Conservation (phyloP, 371 early-diverging fungal species). For the Homolaphlyctis polyrhiza region DNA sequence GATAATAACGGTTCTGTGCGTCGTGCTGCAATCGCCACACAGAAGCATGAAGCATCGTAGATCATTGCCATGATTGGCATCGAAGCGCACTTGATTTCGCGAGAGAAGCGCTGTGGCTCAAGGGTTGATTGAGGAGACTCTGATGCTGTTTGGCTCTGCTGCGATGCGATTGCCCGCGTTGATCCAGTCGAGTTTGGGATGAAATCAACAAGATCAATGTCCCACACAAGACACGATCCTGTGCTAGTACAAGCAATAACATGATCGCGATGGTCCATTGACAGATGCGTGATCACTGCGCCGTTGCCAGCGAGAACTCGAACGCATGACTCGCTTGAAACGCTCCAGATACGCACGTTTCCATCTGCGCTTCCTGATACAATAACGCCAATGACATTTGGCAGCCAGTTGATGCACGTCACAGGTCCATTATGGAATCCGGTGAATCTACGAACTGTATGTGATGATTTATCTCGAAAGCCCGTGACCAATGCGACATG, state of each 20-base stretch:
- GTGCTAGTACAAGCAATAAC: conserved; percentile 18
- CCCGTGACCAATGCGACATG: conserved; percentile 20
- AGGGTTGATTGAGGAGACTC: too few species aligned
- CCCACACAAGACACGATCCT: conserved; percentile 23
- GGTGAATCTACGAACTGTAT: conserved; percentile 6
- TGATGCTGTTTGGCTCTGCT: too few species aligned
- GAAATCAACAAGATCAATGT: conserved; percentile 12
- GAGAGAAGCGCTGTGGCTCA: too few species aligned
- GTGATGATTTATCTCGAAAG: conserved; percentile 8
- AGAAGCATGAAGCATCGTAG: not conserved
- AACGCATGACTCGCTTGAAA: conserved; percentile 7
- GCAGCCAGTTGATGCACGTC: conserved; percentile 18
- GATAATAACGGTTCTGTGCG: not conserved
- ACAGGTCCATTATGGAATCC: conserved; percentile 26
- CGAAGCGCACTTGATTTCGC: not conserved
- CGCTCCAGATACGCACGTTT: conserved; percentile 26
- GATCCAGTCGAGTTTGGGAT: not conserved
- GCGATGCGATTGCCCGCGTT: too few species aligned
- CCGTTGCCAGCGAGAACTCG: conserved; percentile 5
- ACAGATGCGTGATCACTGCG: conserved; percentile 4
- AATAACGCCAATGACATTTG: conserved; percentile 9
- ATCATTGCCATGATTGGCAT: not conserved
- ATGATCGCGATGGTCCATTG: conserved; percentile 12
- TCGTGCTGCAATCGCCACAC: not conserved
- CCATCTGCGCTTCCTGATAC: conserved; percentile 29